Conservation (phyloP, 768 basidiomycete genomes). For the Candolleomyces aberdarensis region DNA sequence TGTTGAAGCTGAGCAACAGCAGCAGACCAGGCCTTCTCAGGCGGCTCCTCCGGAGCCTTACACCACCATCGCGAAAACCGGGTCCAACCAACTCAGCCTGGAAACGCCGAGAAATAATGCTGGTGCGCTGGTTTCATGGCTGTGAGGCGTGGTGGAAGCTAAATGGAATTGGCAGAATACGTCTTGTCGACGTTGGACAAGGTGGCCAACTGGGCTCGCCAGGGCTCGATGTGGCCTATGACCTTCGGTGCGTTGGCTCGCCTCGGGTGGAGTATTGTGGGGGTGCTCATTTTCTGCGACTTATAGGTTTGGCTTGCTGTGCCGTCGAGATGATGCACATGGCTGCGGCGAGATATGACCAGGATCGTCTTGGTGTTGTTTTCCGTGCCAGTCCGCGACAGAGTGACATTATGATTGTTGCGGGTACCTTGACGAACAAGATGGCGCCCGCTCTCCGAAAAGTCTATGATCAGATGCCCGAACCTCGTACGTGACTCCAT, state of each 20-base stretch:
- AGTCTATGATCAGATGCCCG: constrained; percentile 98
- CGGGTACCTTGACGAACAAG: constrained; percentile 98
- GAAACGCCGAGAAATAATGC: constrained; percentile 89
- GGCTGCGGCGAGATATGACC: constrained; percentile 98
- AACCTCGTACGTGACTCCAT: constrained; percentile 63
- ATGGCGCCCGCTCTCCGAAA: constrained; percentile 98
- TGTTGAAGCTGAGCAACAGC: constrained; percentile 30
- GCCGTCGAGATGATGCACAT: constrained; percentile 99
- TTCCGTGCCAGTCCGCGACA: constrained; percentile 99
- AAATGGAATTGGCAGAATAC: constrained; percentile 63
- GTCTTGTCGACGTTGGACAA: constrained; percentile 96
- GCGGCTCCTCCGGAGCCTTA: constrained; percentile 50
- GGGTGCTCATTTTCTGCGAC: constrained; percentile 2
- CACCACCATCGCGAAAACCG: constrained; percentile 70
- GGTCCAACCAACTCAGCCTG: constrained; percentile 81
- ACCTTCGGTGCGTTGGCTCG: constrained; percentile 62
- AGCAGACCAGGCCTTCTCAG: background rate
- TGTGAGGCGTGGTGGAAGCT: background rate
- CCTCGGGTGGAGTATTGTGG: background rate
- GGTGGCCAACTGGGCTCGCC: constrained; percentile 94
- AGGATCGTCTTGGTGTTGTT: constrained; percentile 94
- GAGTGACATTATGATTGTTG: constrained; percentile 98
- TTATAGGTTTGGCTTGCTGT: constrained; percentile 90
- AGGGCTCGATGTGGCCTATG: constrained; percentile 99
- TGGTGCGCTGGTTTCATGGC: constrained; percentile 43